Conservation (phyloP, 2,329 filamentous ascomycete species). For the Botrytis aclada region DNA sequence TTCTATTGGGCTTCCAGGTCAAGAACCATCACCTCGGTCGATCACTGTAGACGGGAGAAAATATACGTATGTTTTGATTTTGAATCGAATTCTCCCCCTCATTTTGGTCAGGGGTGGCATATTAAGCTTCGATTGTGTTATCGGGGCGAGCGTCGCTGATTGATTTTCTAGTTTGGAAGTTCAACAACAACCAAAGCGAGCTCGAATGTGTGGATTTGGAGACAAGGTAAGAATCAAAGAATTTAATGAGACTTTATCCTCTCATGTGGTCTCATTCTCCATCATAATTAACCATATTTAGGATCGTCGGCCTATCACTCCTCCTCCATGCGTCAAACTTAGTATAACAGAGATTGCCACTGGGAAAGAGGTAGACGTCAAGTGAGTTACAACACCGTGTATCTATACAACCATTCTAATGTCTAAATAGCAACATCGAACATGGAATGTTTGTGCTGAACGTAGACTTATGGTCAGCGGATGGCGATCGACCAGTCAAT, state of each 20-base stretch:
- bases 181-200: conserved; percentile 85
- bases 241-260: conserved; percentile 1
- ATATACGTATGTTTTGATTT: conserved; percentile 33
- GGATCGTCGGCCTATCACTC: conserved; percentile 94
- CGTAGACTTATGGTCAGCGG: conserved; percentile 65
- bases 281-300: conserved; percentile 40
- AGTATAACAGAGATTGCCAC: conserved; percentile 72
- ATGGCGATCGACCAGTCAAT: conserved; percentile 62
- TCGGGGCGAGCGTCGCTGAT: conserved; percentile 22
- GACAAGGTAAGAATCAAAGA: conserved; percentile 69
- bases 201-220: conserved; percentile 97
- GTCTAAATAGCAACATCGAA: conserved; percentile 57
- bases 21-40: conserved; percentile 27
- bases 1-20: conserved; percentile 22
- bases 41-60: conserved; percentile 27
- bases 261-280: not conserved
- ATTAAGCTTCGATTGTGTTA: not conserved
- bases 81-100: not conserved
- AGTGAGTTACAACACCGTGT: conserved; percentile 51
- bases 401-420: conserved; percentile 21
- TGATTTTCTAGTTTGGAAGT: conserved; percentile 64
- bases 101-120: not conserved
- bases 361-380: conserved; percentile 78
- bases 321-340: conserved; percentile 85
- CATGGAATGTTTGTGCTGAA: conserved; percentile 66